phyloP scores from a whole-genome alignment of 176 grass and related monocot species.

The Aegilops umbellulata region DNA sequence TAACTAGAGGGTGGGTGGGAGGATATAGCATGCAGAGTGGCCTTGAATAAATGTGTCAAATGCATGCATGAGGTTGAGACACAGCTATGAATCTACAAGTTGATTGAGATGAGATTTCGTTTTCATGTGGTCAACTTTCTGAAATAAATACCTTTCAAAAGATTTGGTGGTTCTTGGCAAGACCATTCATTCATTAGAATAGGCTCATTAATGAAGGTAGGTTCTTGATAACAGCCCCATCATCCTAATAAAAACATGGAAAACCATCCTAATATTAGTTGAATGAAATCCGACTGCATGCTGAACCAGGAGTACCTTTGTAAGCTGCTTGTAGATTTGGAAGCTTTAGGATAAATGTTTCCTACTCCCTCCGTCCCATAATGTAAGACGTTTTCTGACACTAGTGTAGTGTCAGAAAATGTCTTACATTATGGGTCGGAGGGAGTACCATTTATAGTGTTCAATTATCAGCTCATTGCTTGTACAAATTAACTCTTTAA shows the following conservation, averaged over 20 bases:
- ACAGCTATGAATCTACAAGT: not conserved
- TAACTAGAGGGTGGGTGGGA: not conserved
- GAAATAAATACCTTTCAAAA: conserved; percentile 4
- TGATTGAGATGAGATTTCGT: not conserved
- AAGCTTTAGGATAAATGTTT: not conserved
- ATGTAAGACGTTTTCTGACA: no score
- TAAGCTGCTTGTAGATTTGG: not conserved
- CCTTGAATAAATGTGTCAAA: not conserved
- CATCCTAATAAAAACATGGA: not conserved
- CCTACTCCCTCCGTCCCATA: no score
- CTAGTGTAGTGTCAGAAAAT: no score
- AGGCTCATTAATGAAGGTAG: not conserved
- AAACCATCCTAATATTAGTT: not conserved
- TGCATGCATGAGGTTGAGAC: not conserved
- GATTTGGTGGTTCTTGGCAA: not conserved
- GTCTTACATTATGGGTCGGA: no score
- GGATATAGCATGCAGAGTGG: not conserved
- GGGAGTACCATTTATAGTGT: not conserved
- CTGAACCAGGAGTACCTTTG: not conserved
- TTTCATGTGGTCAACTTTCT: not conserved
- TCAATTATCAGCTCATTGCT: not conserved
- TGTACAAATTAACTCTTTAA: not conserved
- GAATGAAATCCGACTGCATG: not conserved
- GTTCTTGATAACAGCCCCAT: not conserved
- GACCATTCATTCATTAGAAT: not conserved